Base-by-base conservation (phyloP, 2,329 filamentous ascomycete genomes). In the Colletotrichum gloeosporioides region DNA sequence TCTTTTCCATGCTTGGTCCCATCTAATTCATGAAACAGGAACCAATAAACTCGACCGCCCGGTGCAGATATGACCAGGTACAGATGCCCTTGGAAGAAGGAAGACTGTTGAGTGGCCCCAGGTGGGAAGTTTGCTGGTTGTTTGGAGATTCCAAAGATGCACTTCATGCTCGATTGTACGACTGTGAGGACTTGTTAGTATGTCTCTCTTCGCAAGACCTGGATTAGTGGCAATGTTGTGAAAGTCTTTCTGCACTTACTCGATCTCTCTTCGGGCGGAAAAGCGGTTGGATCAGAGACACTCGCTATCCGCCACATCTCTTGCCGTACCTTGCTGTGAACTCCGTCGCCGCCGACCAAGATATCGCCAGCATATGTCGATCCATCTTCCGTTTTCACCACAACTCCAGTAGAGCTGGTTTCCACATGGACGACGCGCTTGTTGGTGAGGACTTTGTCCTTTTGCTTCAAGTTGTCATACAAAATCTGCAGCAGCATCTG, bases 311-410 rank as follows among this genome's bases (percentile, higher is more conserved):
- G 77, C 49, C 66, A 74, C 82, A 83, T 83, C 36, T 85, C 82
- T 6, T 77, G 53, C 2, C 86, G 78, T 1, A 86, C 80, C 0
- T 71, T 77, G 75, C 86, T 88, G 69, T 86, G 82, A n/a, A 87
- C 81, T 2, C 86, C 86, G 39, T 87, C 86, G 1, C 83, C 83
- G 0, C 86, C 85, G 0, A 87, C 80, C 0, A 88, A 73, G 0
- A 88, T 78, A 18, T 83, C 81, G 1, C 85, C 86, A 2, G 77
- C 36, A 36, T 82, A 83, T 0, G 71, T 44, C 3, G 76, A 68
- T 10, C 85, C 85, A 27, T 84, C 81, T 4, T 75, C 66, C 1
- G 83, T 85, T 2, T 39, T 78, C 0, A 86, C 85, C 0, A 75
- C 75, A 7, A 85, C 78, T 25, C 57, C 8, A 69, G 71, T 49